Percentiles rank a stretch among this genome's conserved stretches.
phyloP scores from a whole-genome alignment of 1,284 basidiomycete species.

The Naganishia albida region DNA sequence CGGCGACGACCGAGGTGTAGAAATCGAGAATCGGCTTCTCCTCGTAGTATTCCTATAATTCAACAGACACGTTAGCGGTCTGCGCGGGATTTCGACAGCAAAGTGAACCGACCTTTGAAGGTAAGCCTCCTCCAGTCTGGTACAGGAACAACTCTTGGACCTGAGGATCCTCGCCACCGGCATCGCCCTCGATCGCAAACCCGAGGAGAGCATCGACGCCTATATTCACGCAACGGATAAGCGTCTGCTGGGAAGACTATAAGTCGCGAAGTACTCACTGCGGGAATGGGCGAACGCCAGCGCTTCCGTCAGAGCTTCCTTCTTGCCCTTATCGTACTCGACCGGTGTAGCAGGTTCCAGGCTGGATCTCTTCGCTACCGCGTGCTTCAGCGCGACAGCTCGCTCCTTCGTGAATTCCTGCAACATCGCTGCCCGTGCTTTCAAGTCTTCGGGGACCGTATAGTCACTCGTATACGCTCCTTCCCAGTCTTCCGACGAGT shows the following conservation, averaged over 20 bases:
- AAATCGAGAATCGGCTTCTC: conserved; percentile 70
- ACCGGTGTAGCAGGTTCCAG: conserved; percentile 46
- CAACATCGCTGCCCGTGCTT: conserved; percentile 8
- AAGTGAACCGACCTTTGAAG: conserved; percentile 67
- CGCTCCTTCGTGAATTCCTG: not conserved
- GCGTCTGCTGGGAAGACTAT: too few relatives aligned
- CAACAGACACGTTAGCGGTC: conserved; percentile 23
- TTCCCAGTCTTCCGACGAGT: conserved; percentile 38
- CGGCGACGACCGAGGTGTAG: conserved; percentile 71
- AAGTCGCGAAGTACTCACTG: conserved; percentile 57
- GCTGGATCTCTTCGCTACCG: conserved; percentile 31
- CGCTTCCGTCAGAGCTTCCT: conserved; percentile 64
- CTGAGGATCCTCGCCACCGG: conserved; percentile 85
- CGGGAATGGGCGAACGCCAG: conserved; percentile 83
- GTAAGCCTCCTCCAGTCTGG: conserved; percentile 80
- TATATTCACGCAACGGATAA: conserved; percentile 44
- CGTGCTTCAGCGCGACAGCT: not conserved
- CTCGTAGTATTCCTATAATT: conserved; percentile 78
- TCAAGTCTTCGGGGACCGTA: conserved; percentile 40
- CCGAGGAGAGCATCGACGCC: conserved; percentile 76
- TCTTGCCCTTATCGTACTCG: conserved; percentile 60
- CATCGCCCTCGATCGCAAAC: conserved; percentile 76
- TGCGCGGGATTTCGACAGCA: not conserved
- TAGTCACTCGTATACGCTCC: conserved; percentile 45
- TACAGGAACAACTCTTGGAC: conserved; percentile 81